Evolutionary conservation across 495 filamentous ascomycete species (phyloP), one percentile per base, ranked within the genome.

Genomic region (Achaetomiella virescens): DNA sequence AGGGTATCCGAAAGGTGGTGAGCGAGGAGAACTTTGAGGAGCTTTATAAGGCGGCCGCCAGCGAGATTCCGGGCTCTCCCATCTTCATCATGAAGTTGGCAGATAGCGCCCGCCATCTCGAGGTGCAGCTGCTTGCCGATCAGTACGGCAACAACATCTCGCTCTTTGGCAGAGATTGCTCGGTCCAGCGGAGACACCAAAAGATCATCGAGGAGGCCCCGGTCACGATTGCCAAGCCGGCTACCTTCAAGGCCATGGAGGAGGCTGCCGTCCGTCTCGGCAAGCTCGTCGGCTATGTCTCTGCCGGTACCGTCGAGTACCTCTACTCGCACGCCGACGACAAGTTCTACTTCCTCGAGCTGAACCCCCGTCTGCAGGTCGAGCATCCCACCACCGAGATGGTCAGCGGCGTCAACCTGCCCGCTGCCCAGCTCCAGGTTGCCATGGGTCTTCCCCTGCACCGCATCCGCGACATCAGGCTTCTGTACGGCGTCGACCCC

Each of bases 61-160:
- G 85, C 72, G 93, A 99, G 78, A 96, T 99, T 61, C 93, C 93
- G n/a, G 93, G 93, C 38, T 97, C 95, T 24, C 93, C 93, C 27
- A 99, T 99, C 67, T 99, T 99, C 78, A 91, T 99, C 74, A 99
- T 99, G 93, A 97, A 99, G 81, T 80, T 99, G 57, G 93, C 93
- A 22, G 93, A 95, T 48, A 95, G 92, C 69, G 93, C 93, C 41
- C 78, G 93, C 47, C 93, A 99, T 81, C 78, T 99, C 76, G 93
- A 99, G 72, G 93, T 99, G 40, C 93, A 99, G 73, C 75, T 99
- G 63, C 78, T 99, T 36, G 93, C 93, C 49, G 93, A 99, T 77
- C 88, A 99, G 80, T 99, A 99, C 71, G 95, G 95, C 55, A 97
- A 99, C 81, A 97, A 97, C 72, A 96, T 99, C 65, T 99, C 93